These are phyloP conservation scores for Apophysomyces sp. DNA, from an alignment of 371 early-diverging fungal species.

Conservation along the genomic window DNA sequence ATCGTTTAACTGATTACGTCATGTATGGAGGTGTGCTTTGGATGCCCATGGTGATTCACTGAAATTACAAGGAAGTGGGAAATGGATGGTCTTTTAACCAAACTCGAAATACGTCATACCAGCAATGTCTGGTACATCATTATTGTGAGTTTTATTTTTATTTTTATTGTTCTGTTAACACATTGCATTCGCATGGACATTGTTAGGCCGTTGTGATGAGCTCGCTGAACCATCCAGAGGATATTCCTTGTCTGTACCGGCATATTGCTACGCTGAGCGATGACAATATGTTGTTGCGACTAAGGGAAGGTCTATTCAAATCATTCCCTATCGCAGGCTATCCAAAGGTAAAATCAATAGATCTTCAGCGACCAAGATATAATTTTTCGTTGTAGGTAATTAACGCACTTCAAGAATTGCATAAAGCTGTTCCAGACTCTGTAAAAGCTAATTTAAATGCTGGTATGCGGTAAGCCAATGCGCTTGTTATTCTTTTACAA, in stretches of 20 bases:
- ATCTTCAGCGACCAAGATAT: too few relatives aligned
- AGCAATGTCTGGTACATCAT: too few relatives aligned
- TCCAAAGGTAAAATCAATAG: slow-evolving; percentile 24
- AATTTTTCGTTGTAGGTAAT: slow-evolving; percentile 22
- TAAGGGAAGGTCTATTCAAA: slow-evolving; percentile 39
- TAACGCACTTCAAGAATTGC: slow-evolving; percentile 27
- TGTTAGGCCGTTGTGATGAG: slow-evolving; percentile 30
- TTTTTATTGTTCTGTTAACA: too few relatives aligned
- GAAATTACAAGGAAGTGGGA: too few relatives aligned
- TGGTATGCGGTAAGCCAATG: background rate
- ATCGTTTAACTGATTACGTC: background rate
- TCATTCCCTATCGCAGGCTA: slow-evolving; percentile 31
- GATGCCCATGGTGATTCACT: background rate
- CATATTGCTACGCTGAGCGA: background rate
- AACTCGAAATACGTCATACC: too few relatives aligned
- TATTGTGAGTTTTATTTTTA: too few relatives aligned
- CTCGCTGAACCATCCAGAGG: slow-evolving; percentile 35
- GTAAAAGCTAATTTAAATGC: background rate
- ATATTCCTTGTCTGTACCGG: slow-evolving; percentile 24
- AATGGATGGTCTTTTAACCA: too few relatives aligned
- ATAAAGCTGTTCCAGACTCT: slow-evolving; percentile 16
- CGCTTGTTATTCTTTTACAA: background rate
- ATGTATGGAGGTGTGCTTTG: background rate
- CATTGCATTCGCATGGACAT: too few relatives aligned
- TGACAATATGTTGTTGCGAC: slow-evolving; percentile 18